Conservation (phyloP, 495 filamentous ascomycete species). For the Penicillium roqueforti region DNA sequence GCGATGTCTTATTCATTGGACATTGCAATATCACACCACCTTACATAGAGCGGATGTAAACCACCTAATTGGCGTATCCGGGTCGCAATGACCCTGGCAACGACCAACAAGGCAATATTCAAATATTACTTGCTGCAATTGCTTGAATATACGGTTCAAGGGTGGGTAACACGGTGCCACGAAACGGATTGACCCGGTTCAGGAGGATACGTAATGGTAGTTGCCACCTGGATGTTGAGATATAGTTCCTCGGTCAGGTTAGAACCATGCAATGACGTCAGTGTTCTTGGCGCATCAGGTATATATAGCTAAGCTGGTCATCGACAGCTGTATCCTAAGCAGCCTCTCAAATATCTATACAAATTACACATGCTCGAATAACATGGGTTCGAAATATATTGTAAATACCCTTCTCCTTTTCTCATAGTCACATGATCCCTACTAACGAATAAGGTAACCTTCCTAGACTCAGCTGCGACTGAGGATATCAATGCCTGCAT, state of each 20-base stretch:
- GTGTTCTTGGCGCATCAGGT: not conserved
- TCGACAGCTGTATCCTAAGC: too few species aligned
- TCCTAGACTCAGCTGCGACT: slow-evolving; percentile 4
- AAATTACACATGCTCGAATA: too few species aligned
- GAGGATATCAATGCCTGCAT: slow-evolving; percentile 4
- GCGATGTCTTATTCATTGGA: not conserved
- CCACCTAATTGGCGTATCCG: not conserved
- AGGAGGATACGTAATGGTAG: not conserved
- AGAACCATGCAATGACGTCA: not conserved
- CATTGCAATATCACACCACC: not conserved
- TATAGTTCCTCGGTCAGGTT: too few species aligned
- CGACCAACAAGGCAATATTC: not conserved
- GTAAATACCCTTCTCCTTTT: not conserved
- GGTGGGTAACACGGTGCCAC: not conserved
- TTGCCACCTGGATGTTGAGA: too few species aligned
- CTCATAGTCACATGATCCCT: not conserved
- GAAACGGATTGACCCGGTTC: not conserved
- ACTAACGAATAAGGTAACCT: slow-evolving; percentile 2
- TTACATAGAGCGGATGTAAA: not conserved
- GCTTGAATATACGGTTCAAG: not conserved
- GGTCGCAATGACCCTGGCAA: not conserved
- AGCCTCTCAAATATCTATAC: too few species aligned
- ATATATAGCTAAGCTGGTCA: not conserved
- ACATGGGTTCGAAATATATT: slow-evolving; percentile 4
- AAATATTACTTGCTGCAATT: not conserved